phyloP scores from a whole-genome alignment of 2,329 filamentous ascomycete species.

The Gyromitra esculenta region DNA sequence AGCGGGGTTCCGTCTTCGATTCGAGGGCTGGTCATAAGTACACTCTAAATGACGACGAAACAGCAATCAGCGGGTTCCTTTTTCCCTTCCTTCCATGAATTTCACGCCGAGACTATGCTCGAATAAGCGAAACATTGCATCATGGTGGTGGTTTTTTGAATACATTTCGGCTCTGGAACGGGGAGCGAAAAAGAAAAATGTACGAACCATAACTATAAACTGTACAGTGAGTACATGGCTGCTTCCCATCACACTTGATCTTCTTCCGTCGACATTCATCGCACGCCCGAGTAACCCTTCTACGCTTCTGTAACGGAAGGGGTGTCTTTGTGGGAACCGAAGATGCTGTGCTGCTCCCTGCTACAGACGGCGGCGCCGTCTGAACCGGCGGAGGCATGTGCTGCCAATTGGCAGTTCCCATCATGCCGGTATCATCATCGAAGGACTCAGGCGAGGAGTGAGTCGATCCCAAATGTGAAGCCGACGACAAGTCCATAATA shows the following conservation, averaged over 20 bases:
- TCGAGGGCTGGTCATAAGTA: slow-evolving; percentile 94
- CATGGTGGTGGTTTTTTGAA: not conserved
- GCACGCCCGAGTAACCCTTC: slow-evolving; percentile 81
- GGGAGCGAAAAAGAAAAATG: slow-evolving; percentile 29
- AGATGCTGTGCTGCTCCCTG: slow-evolving; percentile 49
- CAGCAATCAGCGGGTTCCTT: slow-evolving; percentile 26
- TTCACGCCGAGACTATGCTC: not conserved
- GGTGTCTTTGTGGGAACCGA: slow-evolving; percentile 54
- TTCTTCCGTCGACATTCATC: slow-evolving; percentile 86
- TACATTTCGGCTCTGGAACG: not conserved
- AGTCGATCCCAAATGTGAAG: slow-evolving; percentile 52
- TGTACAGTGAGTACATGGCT: slow-evolving; percentile 93
- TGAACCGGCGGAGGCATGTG: slow-evolving; percentile 49
- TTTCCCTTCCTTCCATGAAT: slow-evolving; percentile 2
- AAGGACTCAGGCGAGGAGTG: slow-evolving; percentile 56
- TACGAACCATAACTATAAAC: slow-evolving; percentile 94
- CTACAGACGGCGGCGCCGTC: slow-evolving; percentile 48
- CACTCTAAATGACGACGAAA: slow-evolving; percentile 71
- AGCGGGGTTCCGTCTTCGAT: slow-evolving; percentile 86
- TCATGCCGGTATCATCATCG: slow-evolving; percentile 55
- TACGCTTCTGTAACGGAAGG: slow-evolving; percentile 75
- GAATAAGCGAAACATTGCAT: slow-evolving; percentile 7
- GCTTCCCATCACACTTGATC: slow-evolving; percentile 87
- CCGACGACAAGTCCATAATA: slow-evolving; percentile 46
- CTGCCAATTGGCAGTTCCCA: slow-evolving; percentile 52